Conservation (phyloP, 768 basidiomycete species). For the Phlebiopsis gigantea region DNA sequence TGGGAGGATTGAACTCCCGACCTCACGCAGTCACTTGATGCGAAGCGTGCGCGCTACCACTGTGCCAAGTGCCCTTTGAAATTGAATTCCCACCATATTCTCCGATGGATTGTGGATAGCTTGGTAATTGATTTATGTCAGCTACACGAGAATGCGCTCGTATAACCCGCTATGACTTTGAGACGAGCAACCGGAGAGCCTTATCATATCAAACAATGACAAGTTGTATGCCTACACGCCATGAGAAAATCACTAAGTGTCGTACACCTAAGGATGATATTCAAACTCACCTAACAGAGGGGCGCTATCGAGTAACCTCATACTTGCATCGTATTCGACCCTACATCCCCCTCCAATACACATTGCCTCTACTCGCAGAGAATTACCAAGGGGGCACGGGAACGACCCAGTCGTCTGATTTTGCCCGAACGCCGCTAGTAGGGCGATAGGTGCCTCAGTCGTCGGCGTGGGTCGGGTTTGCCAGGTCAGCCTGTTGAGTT, state of each 20-base stretch:
- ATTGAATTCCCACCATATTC: too few relatives aligned
- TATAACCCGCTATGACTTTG: background rate
- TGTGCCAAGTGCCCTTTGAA: constrained; percentile 27
- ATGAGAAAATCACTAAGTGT: background rate
- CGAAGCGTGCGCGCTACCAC: constrained; percentile 33
- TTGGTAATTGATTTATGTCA: background rate
- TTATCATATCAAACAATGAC: background rate
- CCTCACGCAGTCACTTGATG: constrained; percentile 26
- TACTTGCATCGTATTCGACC: constrained; percentile 10
- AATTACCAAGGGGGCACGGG: background rate
- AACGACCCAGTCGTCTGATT: constrained; percentile 7
- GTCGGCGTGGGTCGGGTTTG: constrained; percentile 1
- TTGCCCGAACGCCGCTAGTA: constrained; percentile 8
- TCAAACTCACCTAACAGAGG: background rate
- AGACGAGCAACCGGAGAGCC: background rate
- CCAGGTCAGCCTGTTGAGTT: constrained; percentile 9
- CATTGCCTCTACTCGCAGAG: constrained; percentile 5
- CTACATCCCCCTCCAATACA: constrained; percentile 10
- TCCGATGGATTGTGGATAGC: too few relatives aligned
- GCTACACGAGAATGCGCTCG: background rate
- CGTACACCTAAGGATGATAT: background rate
- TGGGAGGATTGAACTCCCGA: constrained; percentile 29
- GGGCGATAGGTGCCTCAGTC: background rate
- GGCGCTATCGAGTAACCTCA: background rate
- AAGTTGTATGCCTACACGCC: background rate